A percentile compares a stretch with the other conserved stretches of the same genome.
These are phyloP conservation scores for Saccharomycopsis capsularis DNA, from an alignment of 805 yeast species.

Conservation along the genomic window DNA sequence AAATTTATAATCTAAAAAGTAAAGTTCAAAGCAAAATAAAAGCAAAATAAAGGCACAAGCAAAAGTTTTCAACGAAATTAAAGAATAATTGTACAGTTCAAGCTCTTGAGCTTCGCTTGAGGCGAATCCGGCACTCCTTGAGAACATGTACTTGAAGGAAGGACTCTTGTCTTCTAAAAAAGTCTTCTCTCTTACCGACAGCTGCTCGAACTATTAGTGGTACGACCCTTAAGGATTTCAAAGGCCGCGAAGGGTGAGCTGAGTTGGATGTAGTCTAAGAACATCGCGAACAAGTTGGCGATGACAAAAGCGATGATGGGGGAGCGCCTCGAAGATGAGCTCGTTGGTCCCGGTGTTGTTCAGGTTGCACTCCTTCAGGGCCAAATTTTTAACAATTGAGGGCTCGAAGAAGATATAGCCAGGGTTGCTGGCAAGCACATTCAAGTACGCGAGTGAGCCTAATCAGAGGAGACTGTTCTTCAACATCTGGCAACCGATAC, in stretches of 20 bases:
- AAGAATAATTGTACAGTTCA: too few relatives aligned
- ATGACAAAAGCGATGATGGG: conserved; percentile 14
- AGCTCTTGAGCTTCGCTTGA: too few relatives aligned
- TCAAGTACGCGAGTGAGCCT: conserved; percentile 15
- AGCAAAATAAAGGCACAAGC: too few relatives aligned
- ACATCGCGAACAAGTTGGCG: conserved; percentile 12
- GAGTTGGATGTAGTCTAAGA: conserved; percentile 6
- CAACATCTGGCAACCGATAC: conserved; percentile 15
- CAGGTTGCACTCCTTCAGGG: not conserved
- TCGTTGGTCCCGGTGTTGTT: not conserved
- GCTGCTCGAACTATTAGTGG: conserved; percentile 10
- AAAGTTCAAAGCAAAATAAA: too few relatives aligned
- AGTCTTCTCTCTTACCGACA: conserved; percentile 14
- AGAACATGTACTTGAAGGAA: conserved; percentile 14
- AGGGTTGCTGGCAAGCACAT: conserved; percentile 14
- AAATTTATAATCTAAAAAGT: too few relatives aligned
- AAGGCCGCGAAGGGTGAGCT: conserved; percentile 15
- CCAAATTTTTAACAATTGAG: conserved; percentile 4
- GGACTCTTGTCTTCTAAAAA: conserved; percentile 20
- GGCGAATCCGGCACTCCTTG: too few relatives aligned
- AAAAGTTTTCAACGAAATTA: too few relatives aligned
- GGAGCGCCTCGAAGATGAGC: conserved; percentile 15
- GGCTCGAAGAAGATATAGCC: conserved; percentile 21
- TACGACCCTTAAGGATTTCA: conserved; percentile 6
- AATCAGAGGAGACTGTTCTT: conserved; percentile 20